These are phyloP conservation scores for Rhizodiscina lignyota DNA, from an alignment of 495 filamentous ascomycete species.

Conservation along the genomic window DNA sequence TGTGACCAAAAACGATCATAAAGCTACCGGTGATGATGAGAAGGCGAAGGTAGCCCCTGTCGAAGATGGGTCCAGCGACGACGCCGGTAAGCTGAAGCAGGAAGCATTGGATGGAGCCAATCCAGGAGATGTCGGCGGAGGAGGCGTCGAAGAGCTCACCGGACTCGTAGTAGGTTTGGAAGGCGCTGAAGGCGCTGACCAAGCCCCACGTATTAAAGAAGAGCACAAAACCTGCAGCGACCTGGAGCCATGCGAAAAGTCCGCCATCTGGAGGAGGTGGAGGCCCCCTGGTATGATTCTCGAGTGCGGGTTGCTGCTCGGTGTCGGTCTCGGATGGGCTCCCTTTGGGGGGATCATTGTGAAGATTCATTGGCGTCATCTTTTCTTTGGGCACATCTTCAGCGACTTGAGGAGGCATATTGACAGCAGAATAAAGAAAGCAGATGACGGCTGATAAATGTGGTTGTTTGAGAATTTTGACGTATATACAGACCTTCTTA, in stretches of 20 bases:
- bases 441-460: too few relatives aligned
- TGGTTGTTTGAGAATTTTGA: too few relatives aligned
- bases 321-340: too few relatives aligned
- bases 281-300: too few relatives aligned
- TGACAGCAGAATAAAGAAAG: too few relatives aligned
- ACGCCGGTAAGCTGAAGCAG: conserved; percentile 26
- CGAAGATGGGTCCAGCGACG: conserved; percentile 27
- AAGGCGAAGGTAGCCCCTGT: conserved; percentile 24
- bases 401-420: too few relatives aligned
- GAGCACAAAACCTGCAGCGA: conserved; percentile 1
- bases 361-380: too few relatives aligned
- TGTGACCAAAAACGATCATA: conserved; percentile 37
- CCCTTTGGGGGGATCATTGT: too few relatives aligned
- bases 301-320: too few relatives aligned
- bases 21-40: conserved; percentile 46
- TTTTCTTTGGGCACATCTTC: too few relatives aligned
- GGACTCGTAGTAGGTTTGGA: conserved; percentile 33
- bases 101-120: conserved; percentile 28
- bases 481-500: too few relatives aligned
- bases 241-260: conserved; percentile 3
- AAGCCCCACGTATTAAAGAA: conserved; percentile 3
- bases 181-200: conserved; percentile 32
- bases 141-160: conserved; percentile 14
- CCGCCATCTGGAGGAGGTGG: conserved; percentile 6
- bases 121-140: conserved; percentile 30